Conservation (phyloP, 2,329 filamentous ascomycete genomes). For the Diplodia intermedia region DNA sequence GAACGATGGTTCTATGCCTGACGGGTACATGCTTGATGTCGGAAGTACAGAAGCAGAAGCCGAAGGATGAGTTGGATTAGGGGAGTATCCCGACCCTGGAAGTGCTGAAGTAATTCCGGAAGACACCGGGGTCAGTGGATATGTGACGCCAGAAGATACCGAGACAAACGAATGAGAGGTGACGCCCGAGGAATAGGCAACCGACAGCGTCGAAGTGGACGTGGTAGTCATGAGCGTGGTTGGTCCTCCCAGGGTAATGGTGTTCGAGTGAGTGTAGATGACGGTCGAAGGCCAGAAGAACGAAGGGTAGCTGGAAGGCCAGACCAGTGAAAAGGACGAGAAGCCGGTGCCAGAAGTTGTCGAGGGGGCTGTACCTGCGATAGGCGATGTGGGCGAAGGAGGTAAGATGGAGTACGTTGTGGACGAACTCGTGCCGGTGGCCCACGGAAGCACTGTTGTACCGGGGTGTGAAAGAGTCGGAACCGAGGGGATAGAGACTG, state of each 20-base stretch:
- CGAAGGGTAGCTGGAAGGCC: not conserved
- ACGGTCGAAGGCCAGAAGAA: slow-evolving; percentile 16
- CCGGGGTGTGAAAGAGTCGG: not conserved
- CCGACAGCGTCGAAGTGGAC: not conserved
- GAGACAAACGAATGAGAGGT: not conserved
- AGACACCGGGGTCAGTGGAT: not conserved
- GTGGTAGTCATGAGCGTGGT: slow-evolving; percentile 4
- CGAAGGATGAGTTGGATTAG: not conserved
- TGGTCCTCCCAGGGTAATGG: slow-evolving; percentile 18
- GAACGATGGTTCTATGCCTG: not conserved
- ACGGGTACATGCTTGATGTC: not conserved
- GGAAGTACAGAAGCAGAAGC: not conserved
- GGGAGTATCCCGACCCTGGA: not conserved
- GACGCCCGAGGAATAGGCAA: not conserved
- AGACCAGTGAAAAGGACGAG: slow-evolving; percentile 15
- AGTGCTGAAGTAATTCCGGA: not conserved
- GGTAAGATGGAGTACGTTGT: not conserved
- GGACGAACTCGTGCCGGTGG: not conserved
- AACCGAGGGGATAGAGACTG: slow-evolving; percentile 2
- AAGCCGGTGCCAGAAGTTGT: not conserved
- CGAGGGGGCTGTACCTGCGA: slow-evolving; percentile 1
- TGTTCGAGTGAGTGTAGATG: slow-evolving; percentile 19
- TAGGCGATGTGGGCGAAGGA: slow-evolving; percentile 14
- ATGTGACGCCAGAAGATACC: no score
- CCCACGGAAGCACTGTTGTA: not conserved